Base-by-base conservation (phyloP, 106 monocot species). In the Acorus gramineus region DNA sequence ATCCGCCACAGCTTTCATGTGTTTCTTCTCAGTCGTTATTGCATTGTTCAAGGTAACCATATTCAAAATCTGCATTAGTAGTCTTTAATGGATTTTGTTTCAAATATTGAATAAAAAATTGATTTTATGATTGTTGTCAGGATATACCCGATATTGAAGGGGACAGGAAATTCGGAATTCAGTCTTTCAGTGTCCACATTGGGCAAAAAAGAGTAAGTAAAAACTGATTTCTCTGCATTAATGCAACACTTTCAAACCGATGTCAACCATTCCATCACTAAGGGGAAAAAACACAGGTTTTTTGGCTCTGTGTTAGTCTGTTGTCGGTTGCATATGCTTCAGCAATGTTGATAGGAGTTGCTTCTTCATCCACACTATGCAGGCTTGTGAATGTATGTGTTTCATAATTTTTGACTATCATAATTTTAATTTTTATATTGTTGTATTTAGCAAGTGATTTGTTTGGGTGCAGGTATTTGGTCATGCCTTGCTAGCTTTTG, bases 101-200 rank as follows among this genome's bases (percentile, higher is more conserved):
- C 28, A 28, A 28, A 28, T 28, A 28, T 28, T 28, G 28, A 28
- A 28, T 28, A 28, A 28, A 28, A 28, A 28, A 28, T 28, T 28
- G 28, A 28, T 28, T 28, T 28, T 60, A 42, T 63, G 0, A 6
- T 13, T 14, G 55, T 65, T 74, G 28, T 46, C 60, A 85, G 85
- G 85, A 85, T 66, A 85, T 85, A 62, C 85, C 85, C 4, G 85
- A 85, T 73, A 56, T 85, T 61, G 74, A 81, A 8, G 81, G 85
- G 6, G 85, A 85, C 48, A 78, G 58, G 53, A 7, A 69, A 57
- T 85, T 78, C 14, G 81, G 85, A 45, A 81, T 85, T 43, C 74
- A 78, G 48, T 81, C 85, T 28, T 74, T 84, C 71, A 77, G 77
- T 52, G 84, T 84, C 46, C 80, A 55, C 2, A 63, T 84, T 11